Base-by-base conservation (phyloP, 106 monocot species). In the Chionographis japonica region DNA sequence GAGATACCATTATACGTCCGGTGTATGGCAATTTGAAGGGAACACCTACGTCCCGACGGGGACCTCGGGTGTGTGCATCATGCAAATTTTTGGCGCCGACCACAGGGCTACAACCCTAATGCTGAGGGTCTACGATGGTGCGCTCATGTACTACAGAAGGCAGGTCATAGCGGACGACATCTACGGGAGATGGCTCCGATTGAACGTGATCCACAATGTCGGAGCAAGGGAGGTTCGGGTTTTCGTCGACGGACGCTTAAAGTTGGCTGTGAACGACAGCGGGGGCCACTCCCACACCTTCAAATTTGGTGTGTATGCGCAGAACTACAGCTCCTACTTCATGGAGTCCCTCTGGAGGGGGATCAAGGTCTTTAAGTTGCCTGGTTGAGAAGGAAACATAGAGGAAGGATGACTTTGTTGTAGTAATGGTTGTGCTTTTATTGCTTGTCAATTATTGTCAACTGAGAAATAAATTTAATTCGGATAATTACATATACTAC, bases 71-170 rank as follows among this genome's bases (percentile, higher is more conserved):
- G 40, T 40, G n/a, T 62, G 62, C 41, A 62, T 62, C 38, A 62
- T 62, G 62, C 62, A 62, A 41, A 16, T 62, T 3, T 40, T 40
- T 41, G 62, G 62, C n/a, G 62, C 14, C 13, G 2, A 62, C 38
- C 4, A 15, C 14, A 3, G 3, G 15, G 62, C 62, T 12, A 62
- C 62, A 14, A 67, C 67, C 16, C 50, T 74, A 14, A 74, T 74
- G 74, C 40, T 74, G 60, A 74, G 66, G 35, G 74, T 74, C 58
- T 74, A 74, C 54, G 0, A 56, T 18, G 56, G 56, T 13, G 56
- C 56, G 14, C 56, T 56, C 10, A 56, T 18, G 16, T n/a, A 56
- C 14, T 56, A 56, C 56, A 56, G 15, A 6, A 6, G 12, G 12
- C 14, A 12, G 16, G 15, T 56, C 56, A 0, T 56, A 12, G 56